A percentile compares a stretch with the other conserved stretches of the same genome.
Evolutionary conservation across 306 rosid genomes (phyloP).

Genomic region (Quercus mongolica): DNA sequence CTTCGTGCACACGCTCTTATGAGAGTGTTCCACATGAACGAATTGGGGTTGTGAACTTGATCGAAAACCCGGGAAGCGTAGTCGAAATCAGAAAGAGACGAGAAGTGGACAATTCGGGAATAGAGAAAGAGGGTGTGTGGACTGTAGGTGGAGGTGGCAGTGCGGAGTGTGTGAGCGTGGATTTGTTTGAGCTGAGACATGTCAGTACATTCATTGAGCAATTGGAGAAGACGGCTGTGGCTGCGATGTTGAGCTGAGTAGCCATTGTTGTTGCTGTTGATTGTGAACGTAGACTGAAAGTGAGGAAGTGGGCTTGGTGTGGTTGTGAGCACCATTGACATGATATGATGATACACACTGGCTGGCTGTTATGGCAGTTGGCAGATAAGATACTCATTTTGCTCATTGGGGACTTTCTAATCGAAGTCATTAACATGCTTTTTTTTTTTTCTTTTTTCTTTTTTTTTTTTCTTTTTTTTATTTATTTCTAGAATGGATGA

Average conservation of each 20-base stretch:
- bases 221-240: slow-evolving; percentile 39
- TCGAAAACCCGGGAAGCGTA: slow-evolving; percentile 57
- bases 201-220: slow-evolving; percentile 32
- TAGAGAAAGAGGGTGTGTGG: slow-evolving; percentile 47
- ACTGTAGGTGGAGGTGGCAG: slow-evolving; percentile 31
- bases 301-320: slow-evolving; percentile 19
- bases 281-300: neutral
- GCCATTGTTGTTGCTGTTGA: slow-evolving; percentile 10
- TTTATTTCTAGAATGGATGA: no score
- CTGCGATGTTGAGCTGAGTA: slow-evolving; percentile 7
- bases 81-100: slow-evolving; percentile 36
- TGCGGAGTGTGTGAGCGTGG: slow-evolving; percentile 72
- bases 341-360: neutral
- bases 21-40: slow-evolving; percentile 88
- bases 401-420: no score
- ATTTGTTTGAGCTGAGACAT: slow-evolving; percentile 63
- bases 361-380: neutral
- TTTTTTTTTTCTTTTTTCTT: neutral
- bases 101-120: slow-evolving; percentile 48
- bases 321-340: slow-evolving; percentile 28
- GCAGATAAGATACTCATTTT: neutral
- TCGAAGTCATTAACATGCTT: neutral
- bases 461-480: no score
- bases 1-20: slow-evolving; percentile 62
- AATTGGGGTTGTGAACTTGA: slow-evolving; percentile 48